Evolutionary conservation across 257 asterid genomes (phyloP).

Genomic region (Solanum pinnatisectum): DNA sequence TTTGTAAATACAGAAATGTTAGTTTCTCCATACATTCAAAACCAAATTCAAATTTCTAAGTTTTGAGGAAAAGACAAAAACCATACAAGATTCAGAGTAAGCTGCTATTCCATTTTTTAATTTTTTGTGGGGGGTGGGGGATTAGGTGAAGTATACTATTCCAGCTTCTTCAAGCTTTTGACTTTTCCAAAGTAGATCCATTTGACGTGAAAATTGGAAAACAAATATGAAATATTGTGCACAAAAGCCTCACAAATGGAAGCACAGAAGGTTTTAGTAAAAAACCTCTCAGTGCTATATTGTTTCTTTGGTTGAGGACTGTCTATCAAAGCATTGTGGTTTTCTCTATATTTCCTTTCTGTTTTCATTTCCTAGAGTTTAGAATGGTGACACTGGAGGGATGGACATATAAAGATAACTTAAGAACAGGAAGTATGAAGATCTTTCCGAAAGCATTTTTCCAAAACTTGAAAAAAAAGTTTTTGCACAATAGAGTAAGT

Average conservation of each 20-base stretch:
- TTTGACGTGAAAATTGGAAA: not conserved
- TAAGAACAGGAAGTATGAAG: not conserved
- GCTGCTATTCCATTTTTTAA: not conserved
- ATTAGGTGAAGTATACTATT: not conserved
- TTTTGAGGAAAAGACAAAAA: not conserved
- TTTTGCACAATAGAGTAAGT: not conserved
- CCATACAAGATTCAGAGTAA: not conserved
- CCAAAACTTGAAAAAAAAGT: not conserved
- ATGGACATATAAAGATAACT: not conserved
- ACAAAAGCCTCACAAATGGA: not conserved
- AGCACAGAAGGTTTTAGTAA: not conserved
- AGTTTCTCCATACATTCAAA: not conserved
- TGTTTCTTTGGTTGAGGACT: not conserved
- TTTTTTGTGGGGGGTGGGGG: not conserved
- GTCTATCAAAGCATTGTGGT: not conserved
- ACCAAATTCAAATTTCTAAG: not conserved
- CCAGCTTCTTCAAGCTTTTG: not conserved
- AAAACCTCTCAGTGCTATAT: not conserved
- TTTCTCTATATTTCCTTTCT: not conserved
- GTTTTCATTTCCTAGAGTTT: not conserved
- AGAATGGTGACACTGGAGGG: not conserved
- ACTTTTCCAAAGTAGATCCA: not conserved
- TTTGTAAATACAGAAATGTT: not conserved
- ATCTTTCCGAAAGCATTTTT: not conserved
- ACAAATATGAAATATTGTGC: not conserved